These are phyloP conservation scores for Yamadazyma jaroonii DNA, from an alignment of 1,139 yeast genomes.

Conservation along the genomic window DNA sequence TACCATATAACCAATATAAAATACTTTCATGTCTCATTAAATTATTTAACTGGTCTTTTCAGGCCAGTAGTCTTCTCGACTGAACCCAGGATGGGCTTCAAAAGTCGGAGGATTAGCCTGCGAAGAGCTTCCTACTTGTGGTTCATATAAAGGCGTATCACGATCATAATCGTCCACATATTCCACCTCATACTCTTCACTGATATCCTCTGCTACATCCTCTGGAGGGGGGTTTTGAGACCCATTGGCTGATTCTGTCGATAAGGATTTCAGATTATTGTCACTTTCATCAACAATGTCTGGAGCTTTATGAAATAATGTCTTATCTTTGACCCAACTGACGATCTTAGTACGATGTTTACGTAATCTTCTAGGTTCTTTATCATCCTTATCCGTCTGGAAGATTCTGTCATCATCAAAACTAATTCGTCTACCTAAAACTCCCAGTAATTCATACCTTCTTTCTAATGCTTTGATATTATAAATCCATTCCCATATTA, in stretches of 20 bases:
- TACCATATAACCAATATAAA: no score
- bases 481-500: conserved; percentile 53
- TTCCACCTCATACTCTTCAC: conserved; percentile 1
- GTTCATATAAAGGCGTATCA: conserved; percentile 6
- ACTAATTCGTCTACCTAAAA: conserved; percentile 47
- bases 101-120: conserved; percentile 17
- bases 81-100: conserved; percentile 34
- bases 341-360: conserved; percentile 5
- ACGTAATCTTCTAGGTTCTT: conserved; percentile 4
- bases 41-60: conserved; percentile 18
- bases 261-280: conserved; percentile 9
- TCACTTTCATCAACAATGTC: conserved; percentile 13
- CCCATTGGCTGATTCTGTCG: neutral
- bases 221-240: no score
- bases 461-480: conserved; percentile 42
- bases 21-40: no score
- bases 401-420: conserved; percentile 33
- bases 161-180: neutral
- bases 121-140: conserved; percentile 2
- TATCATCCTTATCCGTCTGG: conserved; percentile 5
- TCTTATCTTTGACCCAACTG: conserved; percentile 8
- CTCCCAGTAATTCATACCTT: conserved; percentile 42
- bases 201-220: neutral
- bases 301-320: neutral
- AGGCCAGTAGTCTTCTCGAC: conserved; percentile 34